A percentile compares a stretch with the other conserved stretches of the same genome.
These are phyloP conservation scores for Plasmodium fragile DNA, from an alignment of 169 alveolate species.

Conservation along the genomic window DNA sequence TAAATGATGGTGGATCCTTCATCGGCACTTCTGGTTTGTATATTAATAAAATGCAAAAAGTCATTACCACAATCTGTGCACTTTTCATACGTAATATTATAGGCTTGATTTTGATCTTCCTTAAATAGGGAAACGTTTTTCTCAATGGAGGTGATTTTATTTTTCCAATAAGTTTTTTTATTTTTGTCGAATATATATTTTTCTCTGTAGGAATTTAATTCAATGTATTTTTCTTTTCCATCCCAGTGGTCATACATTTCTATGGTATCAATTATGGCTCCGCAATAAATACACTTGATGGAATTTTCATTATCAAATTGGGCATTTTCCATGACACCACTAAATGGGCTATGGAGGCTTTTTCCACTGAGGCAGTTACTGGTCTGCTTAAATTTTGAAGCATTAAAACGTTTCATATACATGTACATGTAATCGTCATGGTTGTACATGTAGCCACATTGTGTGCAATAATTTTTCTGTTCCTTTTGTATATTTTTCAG, in stretches of 20 bases:
- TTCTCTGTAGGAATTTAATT: constrained; percentile 82
- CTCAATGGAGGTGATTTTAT: constrained; percentile 53
- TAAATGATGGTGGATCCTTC: constrained; percentile 92
- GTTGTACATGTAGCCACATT: constrained; percentile 70
- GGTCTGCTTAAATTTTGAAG: neutral
- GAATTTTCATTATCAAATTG: neutral
- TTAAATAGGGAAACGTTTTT: constrained; percentile 58
- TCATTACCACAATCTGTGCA: constrained; percentile 90
- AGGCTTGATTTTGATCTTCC: constrained; percentile 65
- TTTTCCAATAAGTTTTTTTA: constrained; percentile 85
- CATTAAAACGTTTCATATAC: constrained; percentile 29
- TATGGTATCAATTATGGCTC: constrained; percentile 21
- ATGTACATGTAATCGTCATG: constrained; percentile 66
- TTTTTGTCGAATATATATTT: constrained; percentile 82
- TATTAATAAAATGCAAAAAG: constrained; percentile 86
- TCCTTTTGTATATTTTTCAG: constrained; percentile 53
- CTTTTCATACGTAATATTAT: constrained; percentile 83
- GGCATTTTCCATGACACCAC: neutral
- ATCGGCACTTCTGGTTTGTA: constrained; percentile 92
- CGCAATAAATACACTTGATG: constrained; percentile 71
- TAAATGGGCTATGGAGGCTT: neutral
- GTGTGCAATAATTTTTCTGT: constrained; percentile 34
- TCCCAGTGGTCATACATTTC: constrained; percentile 17
- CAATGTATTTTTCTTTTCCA: constrained; percentile 65
- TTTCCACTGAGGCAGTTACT: neutral